Conservation (phyloP, 306 rosid genomes). For the Pueraria montana region DNA sequence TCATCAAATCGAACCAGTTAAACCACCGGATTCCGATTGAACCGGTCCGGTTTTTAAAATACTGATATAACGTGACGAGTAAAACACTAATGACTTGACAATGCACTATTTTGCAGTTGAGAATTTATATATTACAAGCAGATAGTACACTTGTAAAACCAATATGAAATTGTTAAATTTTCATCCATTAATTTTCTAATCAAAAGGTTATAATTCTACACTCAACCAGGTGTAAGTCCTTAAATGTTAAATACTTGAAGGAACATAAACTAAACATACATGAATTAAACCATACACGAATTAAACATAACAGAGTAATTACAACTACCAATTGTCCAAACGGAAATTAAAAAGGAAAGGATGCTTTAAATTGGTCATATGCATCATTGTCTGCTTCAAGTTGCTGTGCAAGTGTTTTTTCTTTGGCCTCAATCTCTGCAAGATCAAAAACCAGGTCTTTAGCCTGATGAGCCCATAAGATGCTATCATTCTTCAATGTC, state of each 20-base stretch:
- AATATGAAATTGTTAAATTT: not conserved
- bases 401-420: not conserved
- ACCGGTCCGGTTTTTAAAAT: too few relatives aligned
- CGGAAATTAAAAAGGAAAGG: constrained; percentile 8
- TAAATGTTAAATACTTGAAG: not conserved
- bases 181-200: not conserved
- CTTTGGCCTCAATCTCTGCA: not conserved
- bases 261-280: not conserved
- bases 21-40: too few relatives aligned
- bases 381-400: constrained; percentile 23
- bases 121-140: not conserved
- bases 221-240: not conserved
- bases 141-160: not conserved
- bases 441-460: constrained; percentile 35
- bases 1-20: too few relatives aligned
- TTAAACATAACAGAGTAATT: not conserved
- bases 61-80: too few relatives aligned
- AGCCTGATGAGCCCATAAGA: constrained; percentile 29
- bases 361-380: constrained; percentile 21
- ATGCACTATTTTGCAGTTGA: too few relatives aligned
- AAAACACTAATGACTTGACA: too few relatives aligned
- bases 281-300: not conserved
- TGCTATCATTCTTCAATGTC: constrained; percentile 6
- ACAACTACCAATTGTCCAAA: not conserved
- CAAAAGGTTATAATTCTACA: not conserved